Evolutionary conservation across 495 filamentous ascomycete species (phyloP), one percentile per base, ranked within the genome.

Genomic region (Lophiotrema nucula): DNA sequence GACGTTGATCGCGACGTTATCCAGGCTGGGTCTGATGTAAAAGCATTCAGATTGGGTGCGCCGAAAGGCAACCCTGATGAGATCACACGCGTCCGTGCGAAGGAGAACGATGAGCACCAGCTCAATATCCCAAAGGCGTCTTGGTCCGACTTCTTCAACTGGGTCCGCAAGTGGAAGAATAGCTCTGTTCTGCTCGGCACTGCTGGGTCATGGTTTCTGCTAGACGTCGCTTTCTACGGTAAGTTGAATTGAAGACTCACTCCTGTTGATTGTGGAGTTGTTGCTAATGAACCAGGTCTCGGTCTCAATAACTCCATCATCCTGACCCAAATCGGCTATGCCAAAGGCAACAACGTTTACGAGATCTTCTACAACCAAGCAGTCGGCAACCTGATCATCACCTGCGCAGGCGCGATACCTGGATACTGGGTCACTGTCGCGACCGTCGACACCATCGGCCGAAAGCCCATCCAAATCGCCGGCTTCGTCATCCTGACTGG

Each of bases 201-300:
- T 4, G 86, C 88, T 18, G 81, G 83, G 8, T 88, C 86, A 3
- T 91, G 88, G 88, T 90, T 89, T 70, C 79, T 88, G 64, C 79
- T 89, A 27, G 86, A 88, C 64, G 80, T 83, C n/a, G 85, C 88
- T n/a, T 90, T 88, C 71, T 93, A 92, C 62, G 89, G 89, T 44
- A 26, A 6, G 44, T 26, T 12, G 5, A 19, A 15, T 47, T 22
- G 10, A 11, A 11, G 4, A 4, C 16, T 4, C 4, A 8, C 10
- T 27, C 11, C 44, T 26, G 5, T 47, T n/a, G n/a, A 11, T 47
- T 10, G 19, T 47, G 11, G 4, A 23, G 10, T 23, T 24, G 19
- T 33, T 39, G 19, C 19, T 15, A 4, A 37, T 21, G 18, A n/a
- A n/a, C 13, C 33, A 52, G 48, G 48, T 21, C 48, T 52, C 22